Percentiles rank a stretch among this genome's conserved stretches.
These are phyloP conservation scores for Fusarium burgessii DNA, from an alignment of 2,329 filamentous ascomycete genomes.

Conservation along the genomic window DNA sequence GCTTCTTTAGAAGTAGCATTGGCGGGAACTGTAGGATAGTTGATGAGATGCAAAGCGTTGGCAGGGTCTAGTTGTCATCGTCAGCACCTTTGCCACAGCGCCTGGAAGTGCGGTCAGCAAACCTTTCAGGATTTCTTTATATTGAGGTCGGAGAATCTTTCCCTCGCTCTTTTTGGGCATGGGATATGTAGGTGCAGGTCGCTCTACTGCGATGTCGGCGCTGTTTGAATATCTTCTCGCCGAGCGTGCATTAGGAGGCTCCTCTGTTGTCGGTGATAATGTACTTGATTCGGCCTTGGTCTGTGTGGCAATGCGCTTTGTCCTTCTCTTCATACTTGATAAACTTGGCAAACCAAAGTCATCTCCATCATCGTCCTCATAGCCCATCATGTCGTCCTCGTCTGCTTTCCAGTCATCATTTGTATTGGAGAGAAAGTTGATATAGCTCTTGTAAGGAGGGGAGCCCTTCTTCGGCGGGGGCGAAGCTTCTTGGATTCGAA, in stretches of 20 bases:
- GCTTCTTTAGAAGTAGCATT: conserved; percentile 85
- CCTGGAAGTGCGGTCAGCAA: conserved; percentile 11
- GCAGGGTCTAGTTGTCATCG: conserved; percentile 72
- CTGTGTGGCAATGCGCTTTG: conserved; percentile 64
- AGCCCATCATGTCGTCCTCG: conserved; percentile 81
- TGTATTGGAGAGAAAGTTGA: conserved; percentile 82
- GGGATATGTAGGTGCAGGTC: conserved; percentile 85
- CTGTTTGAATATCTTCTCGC: conserved; percentile 81
- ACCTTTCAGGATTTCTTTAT: conserved; percentile 92
- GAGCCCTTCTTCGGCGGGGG: conserved; percentile 71
- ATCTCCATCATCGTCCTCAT: conserved; percentile 90
- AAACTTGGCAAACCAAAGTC: conserved; percentile 96
- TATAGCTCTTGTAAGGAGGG: conserved; percentile 76
- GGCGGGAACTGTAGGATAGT: conserved; percentile 79
- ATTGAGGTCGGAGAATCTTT: conserved; percentile 96
- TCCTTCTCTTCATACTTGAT: conserved; percentile 87
- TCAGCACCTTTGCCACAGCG: conserved; percentile 24
- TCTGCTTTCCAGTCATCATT: conserved; percentile 85
- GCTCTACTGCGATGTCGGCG: conserved; percentile 92
- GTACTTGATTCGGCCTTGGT: conserved; percentile 47
- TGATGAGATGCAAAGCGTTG: conserved; percentile 94
- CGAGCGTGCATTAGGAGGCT: conserved; percentile 54
- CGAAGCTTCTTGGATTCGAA: conserved; percentile 63
- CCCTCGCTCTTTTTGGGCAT: conserved; percentile 90
- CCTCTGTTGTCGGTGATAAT: conserved; percentile 53